phyloP scores from a whole-genome alignment of 768 basidiomycete species.

The Boletus edulis region DNA sequence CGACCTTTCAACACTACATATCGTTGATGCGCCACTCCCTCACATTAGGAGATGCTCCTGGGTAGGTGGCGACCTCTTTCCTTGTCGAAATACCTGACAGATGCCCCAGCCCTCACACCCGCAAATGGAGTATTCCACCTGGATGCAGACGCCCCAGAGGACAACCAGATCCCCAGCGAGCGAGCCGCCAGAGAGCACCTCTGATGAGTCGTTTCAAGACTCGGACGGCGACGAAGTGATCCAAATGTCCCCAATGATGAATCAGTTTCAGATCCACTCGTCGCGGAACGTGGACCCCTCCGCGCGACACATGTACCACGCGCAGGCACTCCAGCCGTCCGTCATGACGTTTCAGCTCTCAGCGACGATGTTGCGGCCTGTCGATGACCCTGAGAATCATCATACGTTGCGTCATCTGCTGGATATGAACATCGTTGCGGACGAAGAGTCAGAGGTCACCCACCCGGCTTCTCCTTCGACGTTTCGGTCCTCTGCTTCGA shows the following conservation, averaged over 20 bases:
- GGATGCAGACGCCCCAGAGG: slow-evolving; percentile 13
- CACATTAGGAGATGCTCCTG: slow-evolving; percentile 26
- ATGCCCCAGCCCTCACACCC: slow-evolving; percentile 17
- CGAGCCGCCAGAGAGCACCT: slow-evolving; percentile 29
- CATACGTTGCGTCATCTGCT: slow-evolving; percentile 16
- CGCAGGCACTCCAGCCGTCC: slow-evolving; percentile 21
- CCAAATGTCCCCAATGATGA: slow-evolving; percentile 32
- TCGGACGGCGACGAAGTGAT: slow-evolving; percentile 27
- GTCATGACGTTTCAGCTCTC: slow-evolving; percentile 33
- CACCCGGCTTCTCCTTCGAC: slow-evolving; percentile 4
- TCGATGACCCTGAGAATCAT: slow-evolving; percentile 28
- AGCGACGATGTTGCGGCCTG: slow-evolving; percentile 18
- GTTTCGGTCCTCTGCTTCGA: slow-evolving; percentile 3
- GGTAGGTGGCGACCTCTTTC: slow-evolving; percentile 16
- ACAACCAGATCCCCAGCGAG: slow-evolving; percentile 27
- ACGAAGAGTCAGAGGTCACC: slow-evolving; percentile 12
- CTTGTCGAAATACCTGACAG: slow-evolving; percentile 16
- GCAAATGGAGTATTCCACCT: slow-evolving; percentile 11
- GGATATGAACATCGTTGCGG: slow-evolving; percentile 16
- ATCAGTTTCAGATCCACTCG: slow-evolving; percentile 28
- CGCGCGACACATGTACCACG: slow-evolving; percentile 2
- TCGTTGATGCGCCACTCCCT: slow-evolving; percentile 6
- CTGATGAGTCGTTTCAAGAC: slow-evolving; percentile 28
- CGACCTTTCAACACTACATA: slow-evolving; percentile 9
- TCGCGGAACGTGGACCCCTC: slow-evolving; percentile 6